Conservation (phyloP, 495 filamentous ascomycete genomes). For the Trichoderma virens region DNA sequence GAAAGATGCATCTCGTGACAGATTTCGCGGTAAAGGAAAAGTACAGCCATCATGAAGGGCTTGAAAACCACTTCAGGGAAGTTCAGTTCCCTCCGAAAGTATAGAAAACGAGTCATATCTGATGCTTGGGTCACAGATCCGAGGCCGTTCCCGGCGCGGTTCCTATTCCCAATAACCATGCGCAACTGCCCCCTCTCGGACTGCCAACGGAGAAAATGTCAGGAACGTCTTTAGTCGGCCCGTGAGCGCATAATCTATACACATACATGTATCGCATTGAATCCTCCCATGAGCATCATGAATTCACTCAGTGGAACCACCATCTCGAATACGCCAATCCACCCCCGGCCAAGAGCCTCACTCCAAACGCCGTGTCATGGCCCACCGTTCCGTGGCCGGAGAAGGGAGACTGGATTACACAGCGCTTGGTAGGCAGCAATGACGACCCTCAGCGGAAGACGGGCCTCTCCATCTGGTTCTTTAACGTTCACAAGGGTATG, state of each 20-base stretch:
- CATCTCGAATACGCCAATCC: not conserved
- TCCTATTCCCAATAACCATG: not conserved
- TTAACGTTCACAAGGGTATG: conserved; percentile 59
- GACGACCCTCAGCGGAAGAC: conserved; percentile 59
- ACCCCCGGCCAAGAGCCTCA: not conserved
- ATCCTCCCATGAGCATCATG: not conserved
- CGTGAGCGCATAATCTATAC: conserved; percentile 58
- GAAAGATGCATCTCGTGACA: not conserved
- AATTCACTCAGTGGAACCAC: not conserved
- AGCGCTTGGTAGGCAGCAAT: conserved; percentile 64
- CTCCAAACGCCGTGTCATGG: not conserved
- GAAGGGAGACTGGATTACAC: conserved; percentile 46
- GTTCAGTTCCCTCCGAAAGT: not conserved
- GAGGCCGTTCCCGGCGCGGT: not conserved
- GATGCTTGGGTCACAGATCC: not conserved
- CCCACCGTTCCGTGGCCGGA: conserved; percentile 27
- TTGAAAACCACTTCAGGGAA: not conserved
- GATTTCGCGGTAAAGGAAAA: not conserved
- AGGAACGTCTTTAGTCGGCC: conserved; percentile 65
- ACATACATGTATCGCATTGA: conserved; percentile 46
- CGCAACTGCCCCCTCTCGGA: conserved; percentile 59
- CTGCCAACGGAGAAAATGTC: conserved; percentile 70
- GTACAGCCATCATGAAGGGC: not conserved
- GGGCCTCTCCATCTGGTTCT: conserved; percentile 59
- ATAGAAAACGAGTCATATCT: not conserved